Percentiles rank a stretch among this genome's conserved stretches.
Evolutionary conservation across 495 filamentous ascomycete genomes (phyloP).

Genomic region (Tuber aestivum): DNA sequence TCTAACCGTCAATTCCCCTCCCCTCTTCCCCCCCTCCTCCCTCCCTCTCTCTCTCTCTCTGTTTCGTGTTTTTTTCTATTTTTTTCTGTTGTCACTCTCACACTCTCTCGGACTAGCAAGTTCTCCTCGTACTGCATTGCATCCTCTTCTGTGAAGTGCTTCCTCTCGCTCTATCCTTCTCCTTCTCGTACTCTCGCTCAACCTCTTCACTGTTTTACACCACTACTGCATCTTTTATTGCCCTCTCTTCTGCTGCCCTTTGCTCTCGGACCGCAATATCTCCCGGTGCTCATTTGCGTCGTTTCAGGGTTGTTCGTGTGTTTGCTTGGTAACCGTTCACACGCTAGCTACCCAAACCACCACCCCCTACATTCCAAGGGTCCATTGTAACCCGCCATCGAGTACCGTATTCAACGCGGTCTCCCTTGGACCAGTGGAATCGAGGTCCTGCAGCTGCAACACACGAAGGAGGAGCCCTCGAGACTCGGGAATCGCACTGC

Average conservation of each 20-base stretch:
- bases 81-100: slow-evolving; percentile 17
- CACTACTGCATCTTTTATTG: slow-evolving; percentile 9
- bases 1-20: slow-evolving; percentile 22
- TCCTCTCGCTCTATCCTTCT: slow-evolving; percentile 13
- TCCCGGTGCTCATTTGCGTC: slow-evolving; percentile 6
- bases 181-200: slow-evolving; percentile 22
- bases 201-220: slow-evolving; percentile 14
- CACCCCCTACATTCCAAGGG: slow-evolving; percentile 23
- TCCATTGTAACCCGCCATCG: slow-evolving; percentile 8
- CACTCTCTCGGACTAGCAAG: slow-evolving; percentile 18
- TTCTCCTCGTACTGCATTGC: slow-evolving; percentile 14
- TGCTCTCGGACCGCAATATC: neutral
- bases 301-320: slow-evolving; percentile 9
- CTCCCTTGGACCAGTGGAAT: slow-evolving; percentile 23
- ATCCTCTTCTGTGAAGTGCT: slow-evolving; percentile 27
- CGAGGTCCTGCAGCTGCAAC: neutral
- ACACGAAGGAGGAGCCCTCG: slow-evolving; percentile 2
- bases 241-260: slow-evolving; percentile 6
- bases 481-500: slow-evolving; percentile 7
- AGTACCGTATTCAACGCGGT: neutral
- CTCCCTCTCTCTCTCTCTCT: slow-evolving; percentile 24
- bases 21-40: no score
- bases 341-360: neutral
- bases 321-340: slow-evolving; percentile 17
- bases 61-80: slow-evolving; percentile 29